Percentiles rank a stretch among this genome's conserved stretches.
These are phyloP conservation scores for Schwanniomyces vanrijiae DNA, from an alignment of 805 yeast species.

Conservation along the genomic window DNA sequence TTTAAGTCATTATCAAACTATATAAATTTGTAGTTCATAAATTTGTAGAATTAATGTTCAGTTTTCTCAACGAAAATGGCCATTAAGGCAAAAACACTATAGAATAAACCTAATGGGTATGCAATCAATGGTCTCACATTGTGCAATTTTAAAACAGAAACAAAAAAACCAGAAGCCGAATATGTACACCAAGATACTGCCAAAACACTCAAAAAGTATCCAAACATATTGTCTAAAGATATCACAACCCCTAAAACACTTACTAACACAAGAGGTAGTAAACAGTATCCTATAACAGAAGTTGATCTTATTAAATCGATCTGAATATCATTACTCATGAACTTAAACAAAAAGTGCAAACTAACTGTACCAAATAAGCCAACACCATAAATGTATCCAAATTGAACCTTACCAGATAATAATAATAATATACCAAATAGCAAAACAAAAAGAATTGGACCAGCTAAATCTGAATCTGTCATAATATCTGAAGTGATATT, in stretches of 20 bases:
- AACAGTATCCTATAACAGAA: conserved; percentile 89
- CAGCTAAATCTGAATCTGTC: conserved; percentile 91
- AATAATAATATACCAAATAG: conserved; percentile 81
- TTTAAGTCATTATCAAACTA: not conserved
- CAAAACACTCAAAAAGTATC: conserved; percentile 65
- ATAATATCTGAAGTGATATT: conserved; percentile 67
- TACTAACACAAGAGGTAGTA: conserved; percentile 81
- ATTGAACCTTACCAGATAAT: conserved; percentile 90
- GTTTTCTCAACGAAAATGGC: conserved; percentile 71
- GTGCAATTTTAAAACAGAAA: conserved; percentile 75
- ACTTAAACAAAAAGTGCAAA: conserved; percentile 77
- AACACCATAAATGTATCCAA: conserved; percentile 95
- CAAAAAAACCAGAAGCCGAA: conserved; percentile 91
- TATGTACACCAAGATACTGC: conserved; percentile 89
- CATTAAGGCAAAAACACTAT: conserved; percentile 93
- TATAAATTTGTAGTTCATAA: not conserved
- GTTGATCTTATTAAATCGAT: conserved; percentile 72
- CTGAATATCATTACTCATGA: conserved; percentile 72
- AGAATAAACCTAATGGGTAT: conserved; percentile 87
- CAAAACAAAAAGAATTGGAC: conserved; percentile 87
- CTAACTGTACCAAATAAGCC: conserved; percentile 88
- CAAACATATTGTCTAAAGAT: conserved; percentile 68
- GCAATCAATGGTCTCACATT: conserved; percentile 90
- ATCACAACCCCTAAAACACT: conserved; percentile 69
- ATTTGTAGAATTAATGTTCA: not conserved